Evolutionary conservation across 2,329 filamentous ascomycete genomes (phyloP).

Genomic region (Rutstroemia sp.): DNA sequence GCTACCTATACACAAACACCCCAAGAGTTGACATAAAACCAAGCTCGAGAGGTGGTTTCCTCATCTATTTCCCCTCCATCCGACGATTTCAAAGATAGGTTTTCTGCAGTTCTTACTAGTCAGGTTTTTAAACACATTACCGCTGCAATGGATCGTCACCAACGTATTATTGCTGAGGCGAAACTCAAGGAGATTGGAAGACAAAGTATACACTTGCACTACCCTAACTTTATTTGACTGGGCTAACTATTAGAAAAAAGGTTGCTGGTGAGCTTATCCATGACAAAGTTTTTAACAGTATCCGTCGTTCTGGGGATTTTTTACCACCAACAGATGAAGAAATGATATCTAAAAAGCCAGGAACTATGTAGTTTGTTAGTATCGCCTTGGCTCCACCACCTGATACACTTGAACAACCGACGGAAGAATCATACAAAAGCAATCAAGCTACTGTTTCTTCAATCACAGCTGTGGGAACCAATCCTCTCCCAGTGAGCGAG

Average conservation of each 20-base stretch:
- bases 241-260: not conserved
- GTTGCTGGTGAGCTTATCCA: constrained; percentile 2
- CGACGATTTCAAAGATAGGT: not conserved
- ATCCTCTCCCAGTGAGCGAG: not conserved
- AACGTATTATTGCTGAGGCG: not conserved
- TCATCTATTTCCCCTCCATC: not conserved
- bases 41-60: not conserved
- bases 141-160: constrained; percentile 3
- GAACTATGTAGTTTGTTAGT: constrained; percentile 5
- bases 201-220: not conserved
- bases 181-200: constrained; percentile 6
- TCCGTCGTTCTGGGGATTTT: not conserved
- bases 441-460: not conserved
- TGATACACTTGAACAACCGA: not conserved
- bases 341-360: constrained; percentile 4
- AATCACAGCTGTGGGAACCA: not conserved
- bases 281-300: not conserved
- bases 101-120: not conserved
- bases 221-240: not conserved
- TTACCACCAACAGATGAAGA: constrained; percentile 2
- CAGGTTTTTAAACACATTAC: constrained; percentile 8
- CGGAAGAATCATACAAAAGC: not conserved
- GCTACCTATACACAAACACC: not conserved
- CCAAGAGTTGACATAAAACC: not conserved
- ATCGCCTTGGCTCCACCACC: not conserved